Base-by-base conservation (phyloP, 345 rosid genomes). In the Hypericum androsaemum region DNA sequence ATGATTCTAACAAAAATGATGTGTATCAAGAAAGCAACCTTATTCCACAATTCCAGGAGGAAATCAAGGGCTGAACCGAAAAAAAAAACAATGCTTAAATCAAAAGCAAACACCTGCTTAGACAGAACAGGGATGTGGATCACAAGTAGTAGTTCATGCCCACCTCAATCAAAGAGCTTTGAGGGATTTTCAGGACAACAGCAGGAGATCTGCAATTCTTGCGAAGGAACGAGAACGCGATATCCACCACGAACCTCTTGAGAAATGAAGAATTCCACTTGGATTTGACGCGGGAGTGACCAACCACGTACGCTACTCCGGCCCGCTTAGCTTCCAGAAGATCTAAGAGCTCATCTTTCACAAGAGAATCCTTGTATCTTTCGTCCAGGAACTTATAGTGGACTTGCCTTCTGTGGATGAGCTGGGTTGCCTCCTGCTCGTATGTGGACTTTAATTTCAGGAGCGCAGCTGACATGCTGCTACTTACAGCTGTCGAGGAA, bases 91-190 rank as follows among this genome's bases (percentile, higher is more conserved):
- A 4, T 22, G 32, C 32, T 22, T 22, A 22, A 4, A 1, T 22
- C 32, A 22, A 4, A 22, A 22, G 32, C 32, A 22, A 22, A 22
- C n/a, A n/a, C n/a, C n/a, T n/a, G n/a, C n/a, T n/a, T n/a, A 37
- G 7, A 22, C 5, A 6, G 51, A 32, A 28, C 3, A 14, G 14
- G 38, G 39, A 17, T 15, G 39, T 38, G 32, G 38, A 15, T 60
- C 68, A 88, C 59, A 92, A 52, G 58, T 59, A 61, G 69, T 88
- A 92, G 77, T 82, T 92, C 84, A 84, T 76, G n/a, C 98, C 98
- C 43, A 90, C 96, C 74, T 84, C 80, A 49, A 90, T 87, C 57
- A 87, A 65, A 61, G 95, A 87, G 43, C 80, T 80, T 39, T 75
- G 95, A 57, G 98, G 98, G 61, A 90, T 83, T 71, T 77, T 80